phyloP scores from a whole-genome alignment of 768 basidiomycete species.

The Stropharia rugosoannulata region DNA sequence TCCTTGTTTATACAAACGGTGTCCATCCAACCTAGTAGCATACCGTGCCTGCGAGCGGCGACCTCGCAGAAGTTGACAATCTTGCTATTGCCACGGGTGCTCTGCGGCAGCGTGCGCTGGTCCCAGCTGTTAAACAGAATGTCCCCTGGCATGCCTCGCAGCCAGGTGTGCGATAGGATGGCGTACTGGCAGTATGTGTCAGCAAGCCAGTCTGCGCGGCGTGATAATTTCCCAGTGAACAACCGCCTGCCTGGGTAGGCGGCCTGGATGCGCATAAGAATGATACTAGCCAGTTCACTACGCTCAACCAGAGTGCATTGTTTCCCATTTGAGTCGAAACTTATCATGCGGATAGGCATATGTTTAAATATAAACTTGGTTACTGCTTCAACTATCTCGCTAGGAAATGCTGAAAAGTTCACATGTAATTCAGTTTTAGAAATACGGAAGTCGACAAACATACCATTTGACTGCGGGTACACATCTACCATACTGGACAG shows the following conservation, averaged over 20 bases:
- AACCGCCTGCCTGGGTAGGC: neutral
- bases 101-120: neutral
- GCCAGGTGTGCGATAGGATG: conserved; percentile 4
- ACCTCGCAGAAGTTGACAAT: neutral
- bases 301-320: neutral
- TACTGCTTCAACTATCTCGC: neutral
- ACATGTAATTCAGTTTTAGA: neutral
- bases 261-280: neutral
- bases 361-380: neutral
- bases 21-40: conserved; percentile 2
- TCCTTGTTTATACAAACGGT: conserved; percentile 5
- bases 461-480: neutral
- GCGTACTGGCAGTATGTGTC: neutral
- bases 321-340: neutral
- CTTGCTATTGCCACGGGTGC: neutral
- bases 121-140: neutral
- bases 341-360: neutral
- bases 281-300: neutral
- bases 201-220: neutral
- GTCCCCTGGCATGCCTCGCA: neutral
- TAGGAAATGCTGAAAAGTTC: neutral
- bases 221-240: neutral
- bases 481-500: neutral
- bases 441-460: neutral
- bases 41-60: neutral